Evolutionary conservation across 2,329 filamentous ascomycete genomes (phyloP), one percentile per base, ranked within the genome.

Genomic region (Chaetomiaceae sp.): DNA sequence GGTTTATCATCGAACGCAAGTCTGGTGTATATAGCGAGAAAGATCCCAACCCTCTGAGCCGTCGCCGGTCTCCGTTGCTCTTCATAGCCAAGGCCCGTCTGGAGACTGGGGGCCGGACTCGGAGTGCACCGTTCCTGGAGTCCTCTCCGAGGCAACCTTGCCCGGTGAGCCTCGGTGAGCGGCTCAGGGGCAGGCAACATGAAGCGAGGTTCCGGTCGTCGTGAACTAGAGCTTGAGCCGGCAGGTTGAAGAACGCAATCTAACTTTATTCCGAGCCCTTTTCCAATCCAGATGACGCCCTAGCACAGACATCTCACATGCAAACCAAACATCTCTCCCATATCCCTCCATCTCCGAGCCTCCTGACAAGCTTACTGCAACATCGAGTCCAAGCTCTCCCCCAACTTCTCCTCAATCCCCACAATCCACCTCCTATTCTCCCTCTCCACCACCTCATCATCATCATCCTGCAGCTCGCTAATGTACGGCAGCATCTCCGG

Each of bases 401-500:
- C 94, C 48, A 97, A 73, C 27, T 95, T 87, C 43, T 82, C 85
- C 72, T 97, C 92, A 66, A 99, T 95, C 71, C 85, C 84, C 66
- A 86, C 81, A 63, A 97, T 94, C 92, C 94, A 96, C 64, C 83
- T 79, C 67, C 91, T 82, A 34, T 91, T 92, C 75, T 96, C 91
- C 66, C 84, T 78, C 75, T 99, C 94, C 22, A 99, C 92, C 25
- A 80, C 79, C 73, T 97, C 94, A 66, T 97, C 91, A 62, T 97
- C 94, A 68, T 99, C 94, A 67, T 99, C 94, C 73, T 96, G 87
- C 65, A 96, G 71, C 74, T 99, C 94, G 65, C 89, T 95, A 63
- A 99, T 96, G 60, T 92, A 89, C 19, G 95, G 92, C 68, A 99
- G 73, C 87, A 96, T 97, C 79, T 99, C 94, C 0, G 92, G 90